Evolutionary conservation across 306 rosid genomes (phyloP).

Genomic region (Bauhinia variegata): DNA sequence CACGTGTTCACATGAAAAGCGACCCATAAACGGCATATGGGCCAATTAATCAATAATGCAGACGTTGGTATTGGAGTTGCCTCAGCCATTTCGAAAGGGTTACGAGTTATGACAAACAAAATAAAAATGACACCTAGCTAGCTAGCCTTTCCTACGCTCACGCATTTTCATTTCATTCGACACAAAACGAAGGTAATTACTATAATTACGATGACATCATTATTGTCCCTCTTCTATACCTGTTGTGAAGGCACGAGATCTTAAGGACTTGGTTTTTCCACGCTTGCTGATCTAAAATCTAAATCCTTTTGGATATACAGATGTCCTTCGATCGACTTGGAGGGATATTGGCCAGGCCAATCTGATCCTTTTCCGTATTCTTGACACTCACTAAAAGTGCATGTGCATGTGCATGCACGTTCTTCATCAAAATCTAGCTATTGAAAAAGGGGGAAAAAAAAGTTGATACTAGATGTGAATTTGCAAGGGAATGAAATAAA

Average conservation of each 20-base stretch:
- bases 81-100: slow-evolving; percentile 5
- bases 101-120: background rate
- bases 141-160: background rate
- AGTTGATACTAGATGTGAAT: background rate
- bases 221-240: background rate
- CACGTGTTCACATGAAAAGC: no score
- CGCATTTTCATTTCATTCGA: background rate
- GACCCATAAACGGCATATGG: background rate
- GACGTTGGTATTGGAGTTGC: background rate
- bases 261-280: background rate
- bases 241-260: no score
- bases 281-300: slow-evolving; percentile 27
- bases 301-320: background rate
- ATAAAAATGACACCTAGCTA: background rate
- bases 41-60: background rate
- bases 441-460: background rate
- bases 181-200: background rate
- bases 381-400: slow-evolving; percentile 13
- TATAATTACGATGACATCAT: no score
- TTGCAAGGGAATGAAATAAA: no score
- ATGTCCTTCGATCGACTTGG: background rate
- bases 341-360: slow-evolving; percentile 1
- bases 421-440: slow-evolving; percentile 12
- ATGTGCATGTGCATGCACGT: slow-evolving; percentile 43
- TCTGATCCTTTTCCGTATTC: background rate